A percentile compares a stretch with the other conserved stretches of the same genome.
phyloP scores from a whole-genome alignment of 202 grass and related monocot species.

The Dendrocalamus latiflorus region DNA sequence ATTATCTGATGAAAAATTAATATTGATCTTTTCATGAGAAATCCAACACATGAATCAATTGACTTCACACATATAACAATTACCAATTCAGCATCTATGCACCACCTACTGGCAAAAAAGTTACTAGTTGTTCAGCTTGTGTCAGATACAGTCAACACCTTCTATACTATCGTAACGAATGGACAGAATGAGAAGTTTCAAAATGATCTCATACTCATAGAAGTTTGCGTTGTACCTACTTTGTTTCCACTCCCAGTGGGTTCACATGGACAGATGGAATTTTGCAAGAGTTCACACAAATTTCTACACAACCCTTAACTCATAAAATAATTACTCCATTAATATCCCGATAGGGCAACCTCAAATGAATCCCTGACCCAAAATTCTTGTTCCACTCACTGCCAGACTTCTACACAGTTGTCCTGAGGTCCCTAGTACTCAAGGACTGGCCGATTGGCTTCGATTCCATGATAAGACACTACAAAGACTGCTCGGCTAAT shows the following conservation, averaged over 20 bases:
- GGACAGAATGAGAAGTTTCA: not conserved
- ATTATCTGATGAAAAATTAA: too few species aligned
- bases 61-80: too few species aligned
- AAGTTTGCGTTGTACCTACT: not conserved
- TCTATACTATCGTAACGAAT: not conserved
- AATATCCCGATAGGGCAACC: not conserved
- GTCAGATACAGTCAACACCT: not conserved
- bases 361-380: not conserved
- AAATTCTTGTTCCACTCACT: not conserved
- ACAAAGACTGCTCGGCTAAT: not conserved
- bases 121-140: not conserved
- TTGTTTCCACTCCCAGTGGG: not conserved
- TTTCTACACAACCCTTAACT: not conserved
- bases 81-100: slow-evolving; percentile 36
- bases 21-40: too few species aligned
- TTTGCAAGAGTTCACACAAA: not conserved
- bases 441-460: not conserved
- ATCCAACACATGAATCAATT: too few species aligned
- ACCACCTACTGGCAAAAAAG: not conserved
- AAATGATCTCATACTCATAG: not conserved
- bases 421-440: not conserved
- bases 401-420: not conserved
- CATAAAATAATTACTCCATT: not conserved
- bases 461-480: not conserved
- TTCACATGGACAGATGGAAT: not conserved